Percentiles rank a stretch among this genome's conserved stretches.
Conservation (phyloP, 495 filamentous ascomycete genomes). For the Lasiosphaeris hirsuta region DNA sequence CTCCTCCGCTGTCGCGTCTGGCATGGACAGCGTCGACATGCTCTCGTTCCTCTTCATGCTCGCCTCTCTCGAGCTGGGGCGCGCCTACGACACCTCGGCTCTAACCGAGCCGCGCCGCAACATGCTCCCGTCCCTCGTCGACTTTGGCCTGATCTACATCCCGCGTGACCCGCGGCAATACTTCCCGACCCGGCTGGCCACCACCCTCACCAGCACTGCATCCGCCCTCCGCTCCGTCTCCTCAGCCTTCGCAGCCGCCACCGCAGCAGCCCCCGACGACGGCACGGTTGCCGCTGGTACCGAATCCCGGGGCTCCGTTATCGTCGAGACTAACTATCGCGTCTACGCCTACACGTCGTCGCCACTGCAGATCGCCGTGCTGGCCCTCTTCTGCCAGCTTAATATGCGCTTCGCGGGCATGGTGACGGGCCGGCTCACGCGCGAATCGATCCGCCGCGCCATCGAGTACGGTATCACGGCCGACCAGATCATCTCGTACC, state of each 20-base stretch:
- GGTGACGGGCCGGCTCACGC: conserved; percentile 83
- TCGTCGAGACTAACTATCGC: conserved; percentile 98
- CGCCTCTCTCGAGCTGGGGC: conserved; percentile 87
- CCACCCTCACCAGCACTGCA: conserved; percentile 82
- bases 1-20: conserved; percentile 33
- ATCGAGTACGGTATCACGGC: conserved; percentile 89
- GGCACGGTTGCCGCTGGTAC: conserved; percentile 29
- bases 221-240: conserved; percentile 63
- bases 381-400: conserved; percentile 84
- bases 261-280: conserved; percentile 44
- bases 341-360: conserved; percentile 95
- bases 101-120: conserved; percentile 76
- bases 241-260: conserved; percentile 48
- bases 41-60: conserved; percentile 95
- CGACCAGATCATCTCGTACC: conserved; percentile 88
- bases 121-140: conserved; percentile 79
- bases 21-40: conserved; percentile 86
- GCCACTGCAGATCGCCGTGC: conserved; percentile 86
- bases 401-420: conserved; percentile 87
- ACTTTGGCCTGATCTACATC: conserved; percentile 85
- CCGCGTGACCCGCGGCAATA: conserved; percentile 61
- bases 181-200: conserved; percentile 92
- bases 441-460: conserved; percentile 78
- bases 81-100: conserved; percentile 76
- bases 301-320: conserved; percentile 71